Base-by-base conservation (phyloP, 192 early-diverging fungal genomes). In the Chytriomyces confervae region DNA sequence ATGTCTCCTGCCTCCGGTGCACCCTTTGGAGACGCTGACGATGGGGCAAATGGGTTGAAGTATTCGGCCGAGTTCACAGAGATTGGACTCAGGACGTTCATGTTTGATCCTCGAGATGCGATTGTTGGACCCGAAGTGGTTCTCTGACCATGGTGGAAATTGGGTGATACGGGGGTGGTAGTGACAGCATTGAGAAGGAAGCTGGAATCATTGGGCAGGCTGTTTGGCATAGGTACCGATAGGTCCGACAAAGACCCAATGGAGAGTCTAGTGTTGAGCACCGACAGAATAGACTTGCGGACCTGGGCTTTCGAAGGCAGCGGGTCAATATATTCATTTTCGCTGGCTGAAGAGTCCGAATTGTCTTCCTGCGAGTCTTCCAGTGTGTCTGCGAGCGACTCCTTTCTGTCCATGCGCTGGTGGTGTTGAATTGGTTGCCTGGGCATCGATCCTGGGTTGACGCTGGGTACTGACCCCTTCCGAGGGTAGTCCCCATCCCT, bases 101-200 rank as follows among this genome's bases (percentile, higher is more conserved):
- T 36, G 24, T 68, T 68, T 48, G 46, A 47, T 10, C 43, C 13
- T 0, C 66, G 66, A 29, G 66, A 18, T 13, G 18, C 62, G 1
- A 68, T 13, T 16, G 66, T 44, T 13, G 16, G 16, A 57, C 53
- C 53, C 5, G 53, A 65, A 13, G 5, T 23, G n/a, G 11, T 65
- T 16, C 29, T 18, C 11, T 13, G 63, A 9, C 11, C 20, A 65
- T 29, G n/a, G 20, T 18, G 16, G 53, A 20, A 20, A 13, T 9
- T 23, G 16, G 66, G 66, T 46, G 66, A 68, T 16, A 68, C 44
- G 20, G 66, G 66, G 29, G 66, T 68, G 36, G 66, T 68, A 2
- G 66, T 16, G 7, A 68, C 44, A 45, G 66, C 44, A 46, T 23
- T 46, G 36, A 68, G 23, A n/a, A 68, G 20, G 66, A 46, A 68